Conservation (phyloP, 2,329 filamentous ascomycete species). For the Stagonosporopsis cucurbitacearum region DNA sequence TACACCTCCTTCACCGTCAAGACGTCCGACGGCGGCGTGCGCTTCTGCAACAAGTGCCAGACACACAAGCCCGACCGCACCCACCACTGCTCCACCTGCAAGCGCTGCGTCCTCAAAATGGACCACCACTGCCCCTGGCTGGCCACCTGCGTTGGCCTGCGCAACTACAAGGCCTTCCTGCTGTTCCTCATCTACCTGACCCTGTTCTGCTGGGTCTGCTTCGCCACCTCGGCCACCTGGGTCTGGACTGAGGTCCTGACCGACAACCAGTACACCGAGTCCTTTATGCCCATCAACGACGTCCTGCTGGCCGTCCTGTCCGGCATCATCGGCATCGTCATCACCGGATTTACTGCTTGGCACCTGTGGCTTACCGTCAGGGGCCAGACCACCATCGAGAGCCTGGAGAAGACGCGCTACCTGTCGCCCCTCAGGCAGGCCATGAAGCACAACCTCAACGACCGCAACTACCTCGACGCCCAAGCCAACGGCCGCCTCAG, state of each 20-base stretch:
- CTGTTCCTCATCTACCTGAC: conserved; percentile 91
- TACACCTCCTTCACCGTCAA: conserved; percentile 89
- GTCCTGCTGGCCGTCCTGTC: conserved; percentile 85
- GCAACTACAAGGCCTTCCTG: conserved; percentile 95
- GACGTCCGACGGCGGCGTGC: conserved; percentile 76
- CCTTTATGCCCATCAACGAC: conserved; percentile 85
- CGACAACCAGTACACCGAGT: conserved; percentile 73
- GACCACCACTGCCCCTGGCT: conserved; percentile 99
- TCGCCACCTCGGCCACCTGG: conserved; percentile 79
- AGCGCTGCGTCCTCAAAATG: conserved; percentile 97
- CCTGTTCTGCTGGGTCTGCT: conserved; percentile 82
- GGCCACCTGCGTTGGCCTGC: conserved; percentile 90
- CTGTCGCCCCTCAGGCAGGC: conserved; percentile 77
- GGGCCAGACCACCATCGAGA: conserved; percentile 94
- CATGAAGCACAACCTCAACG: conserved; percentile 67
- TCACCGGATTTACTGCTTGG: conserved; percentile 90
- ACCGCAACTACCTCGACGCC: conserved; percentile 53
- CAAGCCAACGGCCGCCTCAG: conserved; percentile 50
- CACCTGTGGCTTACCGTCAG: conserved; percentile 81
- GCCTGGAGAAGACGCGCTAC: conserved; percentile 93
- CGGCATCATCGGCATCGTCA: conserved; percentile 88
- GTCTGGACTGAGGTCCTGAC: conserved; percentile 82
- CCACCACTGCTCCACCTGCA: conserved; percentile 96
- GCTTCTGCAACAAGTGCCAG: conserved; percentile 98
- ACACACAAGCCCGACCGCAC: conserved; percentile 92